These are phyloP conservation scores for Pseudogymnoascus pannorum DNA, from an alignment of 2,329 filamentous ascomycete species.

Conservation along the genomic window DNA sequence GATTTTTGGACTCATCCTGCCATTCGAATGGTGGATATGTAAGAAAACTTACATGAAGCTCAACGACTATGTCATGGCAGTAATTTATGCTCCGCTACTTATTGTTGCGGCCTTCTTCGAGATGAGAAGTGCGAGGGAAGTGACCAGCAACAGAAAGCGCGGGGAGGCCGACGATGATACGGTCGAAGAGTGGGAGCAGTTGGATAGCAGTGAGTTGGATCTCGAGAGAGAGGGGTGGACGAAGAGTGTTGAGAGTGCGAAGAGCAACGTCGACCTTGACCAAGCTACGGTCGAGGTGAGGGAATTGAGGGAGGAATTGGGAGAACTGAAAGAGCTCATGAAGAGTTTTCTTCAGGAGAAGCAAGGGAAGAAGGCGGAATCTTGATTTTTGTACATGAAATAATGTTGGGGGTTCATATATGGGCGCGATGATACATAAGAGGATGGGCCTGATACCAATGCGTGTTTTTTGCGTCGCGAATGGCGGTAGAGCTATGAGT, in stretches of 20 bases:
- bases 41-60: conserved; percentile 64
- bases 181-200: conserved; percentile 88
- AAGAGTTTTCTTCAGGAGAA: background rate
- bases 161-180: conserved; percentile 88
- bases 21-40: conserved; percentile 95
- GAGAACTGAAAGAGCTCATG: conserved; percentile 42
- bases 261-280: conserved; percentile 76
- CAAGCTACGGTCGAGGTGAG: conserved; percentile 63
- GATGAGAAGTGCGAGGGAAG: conserved; percentile 54
- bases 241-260: conserved; percentile 67
- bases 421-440: background rate
- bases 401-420: background rate
- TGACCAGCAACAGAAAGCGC: conserved; percentile 64
- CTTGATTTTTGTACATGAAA: background rate
- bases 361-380: background rate
- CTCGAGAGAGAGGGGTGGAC: conserved; percentile 81
- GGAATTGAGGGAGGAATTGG: conserved; percentile 51
- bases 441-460: background rate
- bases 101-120: conserved; percentile 70
- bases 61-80: conserved; percentile 82
- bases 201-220: conserved; percentile 56
- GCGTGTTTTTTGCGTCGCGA: background rate
- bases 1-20: conserved; percentile 67
- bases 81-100: conserved; percentile 78
- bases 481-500: background rate